Base-by-base conservation (phyloP, 2,329 filamentous ascomycete genomes). In the Elsinoe perseae region DNA sequence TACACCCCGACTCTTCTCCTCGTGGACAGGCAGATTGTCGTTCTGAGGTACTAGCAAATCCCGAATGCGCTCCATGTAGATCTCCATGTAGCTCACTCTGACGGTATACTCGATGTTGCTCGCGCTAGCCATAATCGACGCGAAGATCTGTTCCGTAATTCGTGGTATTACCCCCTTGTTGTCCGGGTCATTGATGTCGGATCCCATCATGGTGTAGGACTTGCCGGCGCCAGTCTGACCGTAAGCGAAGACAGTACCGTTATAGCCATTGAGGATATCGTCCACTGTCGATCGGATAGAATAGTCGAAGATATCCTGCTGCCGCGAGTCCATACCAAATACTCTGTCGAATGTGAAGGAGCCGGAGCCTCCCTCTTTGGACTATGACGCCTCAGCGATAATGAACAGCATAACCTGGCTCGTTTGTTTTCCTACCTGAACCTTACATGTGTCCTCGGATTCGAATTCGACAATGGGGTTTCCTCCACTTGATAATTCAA, bases 171-270 rank as follows among this genome's bases (percentile, higher is more conserved):
- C 91, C 79, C 93, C 93, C 70, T 91, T 89, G 62, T 85, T 86
- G 30, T 85, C 81, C 2, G 88, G 84, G 72, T 96, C 89, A 68
- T 95, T 89, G 74, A 98, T 96, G 72, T 92, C 91, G 52, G 87
- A 87, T 59, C 88, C 89, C 89, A 95, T 95, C 93, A 98, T 98
- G 54, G 93, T 97, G 71, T 95, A 97, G 20, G 93, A 97, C 78
- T 98, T 98, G 78, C 93, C 93, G 10, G 92, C 91, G 72, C 93
- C 93, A 0, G 93, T 98, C 78, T 97, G 93, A 63, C 93, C 93
- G 71, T 98, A 98, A 61, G 93, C 93, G 67, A 98, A 97, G 64
- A 98, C 92, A 12, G 92, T 97, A 69, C 92, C 93, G 76, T 98
- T 98, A 81, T 98, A 98, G 62, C 93, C 93, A 74, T 97, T 95